These are phyloP conservation scores for Fusarium oxysporum DNA, from an alignment of 2,329 filamentous ascomycete genomes.

Conservation along the genomic window DNA sequence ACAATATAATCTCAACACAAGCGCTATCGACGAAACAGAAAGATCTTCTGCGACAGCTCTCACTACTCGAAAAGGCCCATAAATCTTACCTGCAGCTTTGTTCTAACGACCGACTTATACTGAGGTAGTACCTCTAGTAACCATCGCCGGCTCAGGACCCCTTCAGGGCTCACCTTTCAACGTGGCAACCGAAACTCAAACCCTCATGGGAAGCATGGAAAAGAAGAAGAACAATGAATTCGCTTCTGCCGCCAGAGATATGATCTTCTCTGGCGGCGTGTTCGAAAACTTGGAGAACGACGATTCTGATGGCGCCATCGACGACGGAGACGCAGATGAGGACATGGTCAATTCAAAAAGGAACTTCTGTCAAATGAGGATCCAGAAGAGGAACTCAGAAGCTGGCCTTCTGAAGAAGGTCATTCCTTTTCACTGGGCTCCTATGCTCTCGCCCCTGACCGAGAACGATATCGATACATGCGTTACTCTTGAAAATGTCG, in stretches of 20 bases:
- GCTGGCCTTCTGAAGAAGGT: slow-evolving; percentile 55
- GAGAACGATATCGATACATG: slow-evolving; percentile 72
- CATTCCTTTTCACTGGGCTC: slow-evolving; percentile 71
- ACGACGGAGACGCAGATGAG: slow-evolving; percentile 56
- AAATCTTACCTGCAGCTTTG: slow-evolving; percentile 14
- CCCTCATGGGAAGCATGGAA: slow-evolving; percentile 26
- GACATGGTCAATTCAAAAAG: slow-evolving; percentile 53
- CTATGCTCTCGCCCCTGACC: slow-evolving; percentile 73
- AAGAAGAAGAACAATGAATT: slow-evolving; percentile 45
- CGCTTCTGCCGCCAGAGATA: slow-evolving; percentile 44
- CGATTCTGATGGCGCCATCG: slow-evolving; percentile 50
- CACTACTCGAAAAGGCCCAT: slow-evolving; percentile 6
- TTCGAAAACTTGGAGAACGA: slow-evolving; percentile 25
- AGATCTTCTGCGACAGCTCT: slow-evolving; percentile 7
- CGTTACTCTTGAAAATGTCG: slow-evolving; percentile 65
- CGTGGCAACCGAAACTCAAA: background rate
- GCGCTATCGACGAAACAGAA: slow-evolving; percentile 4
- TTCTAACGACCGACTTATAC: slow-evolving; percentile 18
- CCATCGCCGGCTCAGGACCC: background rate
- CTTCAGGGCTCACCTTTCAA: background rate
- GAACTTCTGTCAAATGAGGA: slow-evolving; percentile 54
- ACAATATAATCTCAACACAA: slow-evolving; percentile 11
- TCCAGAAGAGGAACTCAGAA: slow-evolving; percentile 50
- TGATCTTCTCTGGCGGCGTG: slow-evolving; percentile 41
- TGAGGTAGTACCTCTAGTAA: slow-evolving; percentile 26